Percentiles rank a stretch among this genome's conserved stretches.
phyloP scores from a whole-genome alignment of 2,329 filamentous ascomycete species.

The Neurospora crassa region DNA sequence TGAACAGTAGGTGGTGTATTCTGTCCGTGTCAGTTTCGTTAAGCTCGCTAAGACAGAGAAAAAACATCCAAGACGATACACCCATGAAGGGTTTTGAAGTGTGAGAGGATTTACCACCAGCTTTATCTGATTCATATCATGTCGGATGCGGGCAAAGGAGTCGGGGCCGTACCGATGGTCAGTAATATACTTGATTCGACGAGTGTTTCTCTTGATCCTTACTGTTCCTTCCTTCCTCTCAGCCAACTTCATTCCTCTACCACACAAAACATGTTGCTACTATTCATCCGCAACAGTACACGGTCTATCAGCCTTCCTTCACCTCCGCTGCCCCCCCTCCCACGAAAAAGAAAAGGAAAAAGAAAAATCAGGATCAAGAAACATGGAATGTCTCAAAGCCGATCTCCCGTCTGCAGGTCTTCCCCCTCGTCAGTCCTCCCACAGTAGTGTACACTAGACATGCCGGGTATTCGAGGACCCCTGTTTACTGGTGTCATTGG shows the following conservation, averaged over 20 bases:
- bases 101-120: neutral
- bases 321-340: neutral
- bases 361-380: neutral
- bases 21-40: neutral
- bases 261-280: neutral
- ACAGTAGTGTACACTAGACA: neutral
- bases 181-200: neutral
- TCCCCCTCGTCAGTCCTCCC: neutral
- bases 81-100: neutral
- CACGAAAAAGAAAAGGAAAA: neutral
- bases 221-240: neutral
- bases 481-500: neutral
- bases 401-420: conserved; percentile 6
- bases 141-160: no score
- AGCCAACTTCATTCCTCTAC: no score
- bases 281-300: neutral
- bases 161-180: no score
- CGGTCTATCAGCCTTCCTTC: no score
- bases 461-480: neutral
- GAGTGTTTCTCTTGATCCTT: neutral
- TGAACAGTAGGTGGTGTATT: neutral
- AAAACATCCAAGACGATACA: neutral
- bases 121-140: neutral
- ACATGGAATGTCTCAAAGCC: conserved; percentile 1
- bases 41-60: neutral